Conservation (phyloP, 2,329 filamentous ascomycete species). For the Pseudogymnoascus sp. region DNA sequence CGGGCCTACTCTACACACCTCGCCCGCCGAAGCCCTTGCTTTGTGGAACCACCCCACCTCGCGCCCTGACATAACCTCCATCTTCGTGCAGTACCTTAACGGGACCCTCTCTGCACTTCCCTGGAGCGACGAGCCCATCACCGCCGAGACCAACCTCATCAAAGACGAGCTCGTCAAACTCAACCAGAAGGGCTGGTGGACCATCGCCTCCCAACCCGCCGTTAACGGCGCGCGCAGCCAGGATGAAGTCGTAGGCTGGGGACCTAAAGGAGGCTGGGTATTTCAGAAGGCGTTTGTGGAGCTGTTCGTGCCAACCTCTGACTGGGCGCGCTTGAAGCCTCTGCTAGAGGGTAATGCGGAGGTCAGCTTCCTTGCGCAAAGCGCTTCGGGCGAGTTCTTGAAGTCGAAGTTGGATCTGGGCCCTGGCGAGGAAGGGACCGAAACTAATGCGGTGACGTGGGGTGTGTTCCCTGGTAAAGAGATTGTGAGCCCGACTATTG, state of each 20-base stretch:
- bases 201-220: constrained; percentile 87
- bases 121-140: constrained; percentile 86
- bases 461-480: constrained; percentile 92
- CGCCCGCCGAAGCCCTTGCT: constrained; percentile 69
- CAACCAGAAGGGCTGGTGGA: constrained; percentile 87
- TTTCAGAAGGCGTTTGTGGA: constrained; percentile 99
- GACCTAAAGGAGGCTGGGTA: constrained; percentile 82
- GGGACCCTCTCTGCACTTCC: constrained; percentile 76
- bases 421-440: constrained; percentile 33
- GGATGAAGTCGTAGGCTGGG: constrained; percentile 84
- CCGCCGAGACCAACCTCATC: constrained; percentile 77
- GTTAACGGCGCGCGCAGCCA: constrained; percentile 76
- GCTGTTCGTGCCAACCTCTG: constrained; percentile 71
- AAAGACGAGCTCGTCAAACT: constrained; percentile 64
- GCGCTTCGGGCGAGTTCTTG: constrained; percentile 67
- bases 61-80: constrained; percentile 61
- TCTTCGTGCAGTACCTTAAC: constrained; percentile 75
- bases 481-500: constrained; percentile 92
- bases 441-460: constrained; percentile 96
- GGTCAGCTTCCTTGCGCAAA: constrained; percentile 83
- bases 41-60: constrained; percentile 77
- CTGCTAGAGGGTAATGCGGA: constrained; percentile 58
- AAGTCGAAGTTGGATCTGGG: constrained; percentile 10
- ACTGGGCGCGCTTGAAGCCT: constrained; percentile 61
- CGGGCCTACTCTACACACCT: constrained; percentile 89